Conservation (phyloP, 179 eudicot genomes). For the Silene vulgaris region DNA sequence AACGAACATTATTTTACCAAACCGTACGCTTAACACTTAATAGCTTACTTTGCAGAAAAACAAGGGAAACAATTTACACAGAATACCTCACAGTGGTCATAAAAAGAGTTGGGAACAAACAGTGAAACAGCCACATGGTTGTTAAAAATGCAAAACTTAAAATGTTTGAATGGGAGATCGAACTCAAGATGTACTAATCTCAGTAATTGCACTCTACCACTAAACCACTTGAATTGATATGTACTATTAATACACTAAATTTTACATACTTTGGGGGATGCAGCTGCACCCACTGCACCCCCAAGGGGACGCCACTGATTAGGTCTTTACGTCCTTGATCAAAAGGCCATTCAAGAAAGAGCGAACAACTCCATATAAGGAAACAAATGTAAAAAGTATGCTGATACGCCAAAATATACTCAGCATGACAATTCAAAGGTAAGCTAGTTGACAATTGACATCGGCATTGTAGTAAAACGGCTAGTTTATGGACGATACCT, state of each 20-base stretch:
- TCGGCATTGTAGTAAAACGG: too few relatives aligned
- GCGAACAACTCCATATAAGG: not conserved
- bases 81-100: not conserved
- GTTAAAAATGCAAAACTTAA: too few relatives aligned
- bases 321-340: not conserved
- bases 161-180: too few relatives aligned
- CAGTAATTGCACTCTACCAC: too few relatives aligned
- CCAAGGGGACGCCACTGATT: too few relatives aligned
- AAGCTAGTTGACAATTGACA: not conserved
- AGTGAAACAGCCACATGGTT: slow-evolving; percentile 10
- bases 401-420: not conserved
- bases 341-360: not conserved
- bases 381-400: not conserved
- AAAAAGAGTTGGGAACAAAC: not conserved
- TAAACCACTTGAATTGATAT: too few relatives aligned
- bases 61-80: not conserved
- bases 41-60: not conserved
- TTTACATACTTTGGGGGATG: too few relatives aligned
- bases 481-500: too few relatives aligned
- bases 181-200: too few relatives aligned
- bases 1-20: not conserved
- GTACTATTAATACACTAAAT: too few relatives aligned
- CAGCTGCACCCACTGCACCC: too few relatives aligned
- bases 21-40: too few relatives aligned
- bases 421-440: not conserved